Evolutionary conservation across 2,329 filamentous ascomycete genomes (phyloP).

Genomic region (Stenocarpella maydis): DNA sequence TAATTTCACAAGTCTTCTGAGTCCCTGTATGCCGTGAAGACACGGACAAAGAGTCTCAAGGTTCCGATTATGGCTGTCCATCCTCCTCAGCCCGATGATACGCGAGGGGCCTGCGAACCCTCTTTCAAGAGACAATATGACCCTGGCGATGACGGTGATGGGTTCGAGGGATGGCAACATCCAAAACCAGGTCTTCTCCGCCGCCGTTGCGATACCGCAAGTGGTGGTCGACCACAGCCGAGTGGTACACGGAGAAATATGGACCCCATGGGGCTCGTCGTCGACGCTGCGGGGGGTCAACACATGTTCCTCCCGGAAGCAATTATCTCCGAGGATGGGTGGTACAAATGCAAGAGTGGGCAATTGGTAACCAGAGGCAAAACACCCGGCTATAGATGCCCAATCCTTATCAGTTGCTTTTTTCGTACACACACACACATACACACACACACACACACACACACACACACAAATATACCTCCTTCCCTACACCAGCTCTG

Average conservation of each 20-base stretch:
- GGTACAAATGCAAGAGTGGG: not conserved
- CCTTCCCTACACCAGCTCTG: not conserved
- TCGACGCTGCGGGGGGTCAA: not conserved
- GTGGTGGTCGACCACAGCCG: not conserved
- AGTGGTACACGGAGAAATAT: not conserved
- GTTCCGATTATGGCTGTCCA: not conserved
- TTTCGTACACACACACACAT: not conserved
- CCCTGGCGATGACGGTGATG: not conserved
- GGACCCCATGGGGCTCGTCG: constrained; percentile 4
- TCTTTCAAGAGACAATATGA: not conserved
- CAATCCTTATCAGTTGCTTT: not conserved
- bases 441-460: too few relatives aligned
- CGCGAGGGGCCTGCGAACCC: not conserved
- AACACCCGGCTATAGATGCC: constrained; percentile 5
- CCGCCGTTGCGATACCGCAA: not conserved
- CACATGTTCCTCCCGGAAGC: not conserved
- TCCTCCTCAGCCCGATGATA: not conserved
- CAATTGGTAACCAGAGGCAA: constrained; percentile 2
- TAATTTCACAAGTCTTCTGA: not conserved
- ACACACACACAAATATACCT: too few relatives aligned
- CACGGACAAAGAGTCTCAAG: not conserved
- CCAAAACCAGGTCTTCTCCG: not conserved
- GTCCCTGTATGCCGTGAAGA: not conserved
- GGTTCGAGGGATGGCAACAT: not conserved
- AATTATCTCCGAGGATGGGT: not conserved